Base-by-base conservation (phyloP, 1,284 basidiomycete genomes). In the Neotropicomus parvogracilis region DNA sequence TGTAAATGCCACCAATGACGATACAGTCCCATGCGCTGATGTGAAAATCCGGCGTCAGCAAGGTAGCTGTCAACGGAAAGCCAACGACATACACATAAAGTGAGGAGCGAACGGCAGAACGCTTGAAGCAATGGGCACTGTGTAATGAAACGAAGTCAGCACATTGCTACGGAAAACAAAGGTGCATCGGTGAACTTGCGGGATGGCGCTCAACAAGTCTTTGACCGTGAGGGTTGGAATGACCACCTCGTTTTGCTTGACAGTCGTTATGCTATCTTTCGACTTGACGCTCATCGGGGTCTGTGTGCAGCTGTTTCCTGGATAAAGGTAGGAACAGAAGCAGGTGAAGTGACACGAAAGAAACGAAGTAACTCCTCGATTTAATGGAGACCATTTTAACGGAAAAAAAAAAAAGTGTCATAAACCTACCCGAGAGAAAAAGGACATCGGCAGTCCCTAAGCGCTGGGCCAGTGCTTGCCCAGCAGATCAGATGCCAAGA, bases 51-150 rank as follows among this genome's bases (percentile, higher is more conserved):
- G 46, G 49, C 27, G 48, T 49, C 38, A 53, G 21, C 10, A 27
- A 71, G 78, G 54, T 60, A 2, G n/a, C 1, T 7, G 24, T 4
- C 1, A 13, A 9, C 9, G 4, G 21, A 29, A 31, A 36, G 7
- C 19, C 0, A 20, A 35, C 1, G 13, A 6, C 53, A 12, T 59
- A 89, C 87, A 97, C 74, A 69, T 97, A 97, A 52, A 79, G 59
- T n/a, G 81, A 85, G 19, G 94, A 95, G 64, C 78, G 78, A 64
- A 95, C 59, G 1, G 92, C 87, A 1, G 91, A 95, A 55, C 97
- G 89, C 74, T 97, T 79, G 72, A 87, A 93, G 75, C 95, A 98
- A 72, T 95, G 93, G 5, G 88, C 67, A 11, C 93, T 93, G 57
- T 8, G 8, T 8, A 24, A 24, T 24, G 8, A 0, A 28, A 32